Base-by-base conservation (phyloP, 208 protist genomes). In the Blastocrithidia nonstop region DNA sequence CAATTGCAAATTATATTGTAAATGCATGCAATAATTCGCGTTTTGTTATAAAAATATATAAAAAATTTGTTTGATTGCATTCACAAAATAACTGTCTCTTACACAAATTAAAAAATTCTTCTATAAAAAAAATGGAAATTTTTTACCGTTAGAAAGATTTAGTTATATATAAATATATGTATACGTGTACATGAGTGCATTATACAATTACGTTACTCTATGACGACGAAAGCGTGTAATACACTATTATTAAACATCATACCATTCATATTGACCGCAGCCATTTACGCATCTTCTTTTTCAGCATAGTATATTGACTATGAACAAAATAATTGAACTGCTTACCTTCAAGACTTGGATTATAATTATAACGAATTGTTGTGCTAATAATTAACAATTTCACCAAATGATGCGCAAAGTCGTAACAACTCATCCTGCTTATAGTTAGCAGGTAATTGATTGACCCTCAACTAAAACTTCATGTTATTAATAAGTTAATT, bases 341-440 rank as follows among this genome's bases (percentile, higher is more conserved):
- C n/a, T 56, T 49, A n/a, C 6, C 8, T 13, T 8, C 7, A 24
- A 6, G 20, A 6, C 6, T 17, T 39, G 6, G 19, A 24, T 20
- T 15, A 32, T 20, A 20, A 45, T 16, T 21, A 6, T 3, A 15
- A 28, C 5, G 35, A 27, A n/a, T 36, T 61, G 1, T 56, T 44
- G 1, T 19, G 17, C 5, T 38, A 52, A 40, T 60, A 88, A 1
- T 50, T 57, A 11, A 38, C 40, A 6, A 88, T 45, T 27, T 88
- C 78, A 21, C 78, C 78, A 49, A 88, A 88, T 5, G 66, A 81
- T 7, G 70, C 63, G 27, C 78, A 88, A 9, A 88, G 38, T 8
- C 66, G 61, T 15, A 83, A 57, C 20, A 88, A 51, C 8, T 60
- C 54, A 25, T 73, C 59, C 24, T 66, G 59, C 28, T 65, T 58